Conservation (phyloP, 1,284 basidiomycete genomes). For the Leccinum variabile region DNA sequence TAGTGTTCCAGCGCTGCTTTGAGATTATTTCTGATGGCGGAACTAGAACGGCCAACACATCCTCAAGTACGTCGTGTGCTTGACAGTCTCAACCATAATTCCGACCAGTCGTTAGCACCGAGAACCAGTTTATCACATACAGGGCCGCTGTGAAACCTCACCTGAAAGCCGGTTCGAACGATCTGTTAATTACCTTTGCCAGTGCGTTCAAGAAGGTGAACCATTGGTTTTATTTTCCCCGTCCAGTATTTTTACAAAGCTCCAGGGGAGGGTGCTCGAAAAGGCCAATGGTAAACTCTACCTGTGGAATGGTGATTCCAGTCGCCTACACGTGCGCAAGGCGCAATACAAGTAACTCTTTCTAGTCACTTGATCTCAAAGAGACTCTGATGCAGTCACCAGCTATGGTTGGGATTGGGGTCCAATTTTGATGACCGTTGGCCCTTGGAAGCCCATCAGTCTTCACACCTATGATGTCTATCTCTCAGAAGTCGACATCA, state of each 20-base stretch:
- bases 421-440: conserved; percentile 73
- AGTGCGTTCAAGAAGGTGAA: conserved; percentile 73
- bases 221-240: background rate
- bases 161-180: conserved; percentile 61
- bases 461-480: conserved; percentile 67
- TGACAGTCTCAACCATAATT: background rate
- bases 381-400: conserved; percentile 9
- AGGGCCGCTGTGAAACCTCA: conserved; percentile 56
- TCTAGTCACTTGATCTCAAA: background rate
- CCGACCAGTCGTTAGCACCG: conserved; percentile 42
- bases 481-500: conserved; percentile 64
- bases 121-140: conserved; percentile 80
- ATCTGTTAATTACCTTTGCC: conserved; percentile 68
- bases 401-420: conserved; percentile 90
- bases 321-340: conserved; percentile 83
- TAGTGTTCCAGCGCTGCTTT: background rate
- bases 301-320: conserved; percentile 87
- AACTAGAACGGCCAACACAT: conserved; percentile 70
- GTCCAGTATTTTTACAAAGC: conserved; percentile 2
- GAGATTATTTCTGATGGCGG: conserved; percentile 2
- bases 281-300: conserved; percentile 57
- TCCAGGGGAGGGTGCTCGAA: conserved; percentile 65
- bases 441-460: conserved; percentile 77
- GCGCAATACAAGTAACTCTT: conserved; percentile 77
- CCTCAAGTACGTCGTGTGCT: conserved; percentile 47